phyloP scores from a whole-genome alignment of 768 basidiomycete species.

The Hortiboletus campestris region DNA sequence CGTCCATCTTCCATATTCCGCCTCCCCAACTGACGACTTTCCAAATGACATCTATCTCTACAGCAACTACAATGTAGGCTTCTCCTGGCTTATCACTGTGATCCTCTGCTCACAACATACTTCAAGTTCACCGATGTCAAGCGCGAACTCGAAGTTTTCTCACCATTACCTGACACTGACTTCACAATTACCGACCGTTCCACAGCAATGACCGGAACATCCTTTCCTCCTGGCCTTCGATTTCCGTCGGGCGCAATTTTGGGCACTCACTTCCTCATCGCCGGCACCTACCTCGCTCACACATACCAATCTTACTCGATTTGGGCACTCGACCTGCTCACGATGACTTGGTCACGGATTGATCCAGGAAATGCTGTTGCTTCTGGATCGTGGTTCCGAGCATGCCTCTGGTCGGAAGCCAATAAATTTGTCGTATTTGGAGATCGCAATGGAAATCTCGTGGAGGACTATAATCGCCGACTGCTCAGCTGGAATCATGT shows the following conservation, averaged over 20 bases:
- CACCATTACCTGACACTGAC: constrained; percentile 70
- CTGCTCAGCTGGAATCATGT: constrained; percentile 91
- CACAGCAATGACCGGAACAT: constrained; percentile 70
- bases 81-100: constrained; percentile 1
- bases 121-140: constrained; percentile 88
- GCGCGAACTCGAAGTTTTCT: constrained; percentile 90
- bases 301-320: constrained; percentile 94
- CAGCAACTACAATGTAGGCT: constrained; percentile 92
- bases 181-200: constrained; percentile 84
- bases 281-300: constrained; percentile 93
- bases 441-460: constrained; percentile 81
- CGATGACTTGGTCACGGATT: constrained; percentile 83
- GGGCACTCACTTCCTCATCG: constrained; percentile 88
- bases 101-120: constrained; percentile 8
- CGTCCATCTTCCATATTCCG: constrained; percentile 75
- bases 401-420: constrained; percentile 79
- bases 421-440: constrained; percentile 92
- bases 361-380: constrained; percentile 85
- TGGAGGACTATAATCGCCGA: constrained; percentile 90
- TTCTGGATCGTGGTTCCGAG: constrained; percentile 93
- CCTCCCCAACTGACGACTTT: constrained; percentile 64
- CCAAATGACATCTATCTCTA: constrained; percentile 89
- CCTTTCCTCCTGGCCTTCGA: constrained; percentile 90
- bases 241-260: constrained; percentile 95
- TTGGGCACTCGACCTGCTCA: constrained; percentile 87